These are phyloP conservation scores for Garcia nutans DNA, from an alignment of 345 rosid genomes.

Conservation along the genomic window DNA sequence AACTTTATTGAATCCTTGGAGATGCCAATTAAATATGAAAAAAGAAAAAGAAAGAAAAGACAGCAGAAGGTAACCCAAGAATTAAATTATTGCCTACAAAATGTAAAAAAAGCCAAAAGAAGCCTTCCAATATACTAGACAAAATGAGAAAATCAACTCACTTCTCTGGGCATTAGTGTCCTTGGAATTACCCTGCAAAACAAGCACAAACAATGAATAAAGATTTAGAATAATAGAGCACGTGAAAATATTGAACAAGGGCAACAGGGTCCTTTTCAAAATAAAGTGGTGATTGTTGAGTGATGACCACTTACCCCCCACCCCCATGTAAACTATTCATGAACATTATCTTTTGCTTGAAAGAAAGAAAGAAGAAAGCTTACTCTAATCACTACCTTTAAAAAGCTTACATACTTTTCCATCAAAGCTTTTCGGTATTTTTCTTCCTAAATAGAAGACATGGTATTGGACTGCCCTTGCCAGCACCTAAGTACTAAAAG, in stretches of 20 bases:
- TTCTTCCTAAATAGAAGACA: constrained; percentile 16
- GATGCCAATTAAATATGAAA: not conserved
- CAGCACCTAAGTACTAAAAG: constrained; percentile 18
- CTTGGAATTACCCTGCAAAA: constrained; percentile 81
- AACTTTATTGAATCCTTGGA: not conserved
- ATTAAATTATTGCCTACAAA: not conserved
- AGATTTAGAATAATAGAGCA: not conserved
- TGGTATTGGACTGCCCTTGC: constrained; percentile 26
- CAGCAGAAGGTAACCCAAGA: no score
- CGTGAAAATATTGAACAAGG: not conserved
- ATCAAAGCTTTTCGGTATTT: constrained; percentile 13
- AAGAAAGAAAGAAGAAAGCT: constrained; percentile 6
- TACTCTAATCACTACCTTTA: constrained; percentile 12
- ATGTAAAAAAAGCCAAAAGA: not conserved
- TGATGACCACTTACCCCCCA: not conserved
- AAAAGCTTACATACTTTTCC: constrained; percentile 21
- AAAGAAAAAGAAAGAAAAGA: not conserved
- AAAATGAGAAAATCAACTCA: constrained; percentile 19
- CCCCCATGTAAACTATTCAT: not conserved
- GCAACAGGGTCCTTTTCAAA: not conserved
- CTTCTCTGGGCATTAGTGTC: constrained; percentile 87
- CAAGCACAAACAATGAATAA: constrained; percentile 2
- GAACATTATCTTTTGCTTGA: constrained; percentile 3
- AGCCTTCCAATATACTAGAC: not conserved
- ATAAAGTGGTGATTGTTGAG: not conserved